Conservation (phyloP, 2,329 filamentous ascomycete genomes). For the Cryphonectria naterciae region DNA sequence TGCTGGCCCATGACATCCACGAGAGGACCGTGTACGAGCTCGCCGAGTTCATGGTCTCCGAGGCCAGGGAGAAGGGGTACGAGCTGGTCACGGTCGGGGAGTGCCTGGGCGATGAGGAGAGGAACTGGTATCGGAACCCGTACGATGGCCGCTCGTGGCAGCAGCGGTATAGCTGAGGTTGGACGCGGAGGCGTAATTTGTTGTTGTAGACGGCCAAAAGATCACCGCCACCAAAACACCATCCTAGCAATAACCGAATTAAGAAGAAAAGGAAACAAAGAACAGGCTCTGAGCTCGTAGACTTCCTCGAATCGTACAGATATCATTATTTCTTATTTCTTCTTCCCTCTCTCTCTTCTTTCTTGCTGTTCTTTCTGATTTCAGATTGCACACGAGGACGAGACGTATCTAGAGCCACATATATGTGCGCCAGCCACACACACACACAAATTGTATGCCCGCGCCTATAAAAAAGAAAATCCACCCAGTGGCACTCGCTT, state of each 20-base stretch:
- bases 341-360: background rate
- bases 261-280: background rate
- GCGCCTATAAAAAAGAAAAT: background rate
- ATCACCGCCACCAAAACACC: background rate
- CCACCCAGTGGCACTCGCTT: background rate
- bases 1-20: constrained; percentile 51
- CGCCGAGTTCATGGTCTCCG: constrained; percentile 48
- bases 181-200: background rate
- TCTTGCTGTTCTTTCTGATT: background rate
- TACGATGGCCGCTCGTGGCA: constrained; percentile 18
- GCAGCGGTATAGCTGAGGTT: background rate
- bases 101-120: constrained; percentile 55
- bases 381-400: background rate
- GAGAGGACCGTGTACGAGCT: constrained; percentile 51
- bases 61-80: constrained; percentile 48
- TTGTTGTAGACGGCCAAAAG: background rate
- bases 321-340: background rate
- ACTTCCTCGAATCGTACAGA: background rate
- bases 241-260: background rate
- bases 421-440: background rate
- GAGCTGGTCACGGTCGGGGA: constrained; percentile 57
- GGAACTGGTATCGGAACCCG: constrained; percentile 55
- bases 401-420: background rate
- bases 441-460: background rate
- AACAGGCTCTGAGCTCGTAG: background rate